Base-by-base conservation (phyloP, 305 asterid species). In the Striga hermonthica region DNA sequence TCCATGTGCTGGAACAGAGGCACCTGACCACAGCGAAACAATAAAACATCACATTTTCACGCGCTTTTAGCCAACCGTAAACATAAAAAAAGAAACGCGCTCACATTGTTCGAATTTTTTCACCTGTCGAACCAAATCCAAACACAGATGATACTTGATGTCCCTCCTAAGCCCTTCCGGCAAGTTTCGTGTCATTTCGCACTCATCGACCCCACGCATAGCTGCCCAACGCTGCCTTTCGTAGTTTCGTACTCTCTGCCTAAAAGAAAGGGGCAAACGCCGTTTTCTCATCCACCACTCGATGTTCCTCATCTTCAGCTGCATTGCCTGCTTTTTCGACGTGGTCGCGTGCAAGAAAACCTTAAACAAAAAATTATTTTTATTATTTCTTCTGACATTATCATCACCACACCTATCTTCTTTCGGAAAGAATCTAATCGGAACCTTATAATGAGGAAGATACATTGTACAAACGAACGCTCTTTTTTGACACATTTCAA, bases 241-340 rank as follows among this genome's bases (percentile, higher is more conserved):
- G 11, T 90, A 88, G 60, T 83, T 90, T 41, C 99, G 76, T 4
- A 90, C 97, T 62, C 99, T 79, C 59, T 93, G 97, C 79, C 83
- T 62, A 69, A 75, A 88, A 3, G 66, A 66, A 28, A 65, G 66
- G 1, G 99, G 99, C 81, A 93, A 65, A 4, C 78, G 83, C 59
- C 97, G 72, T 74, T 83, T 94, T 65, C 89, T 85, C 99, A 94
- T 94, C 99, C 99, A 94, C 99, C 99, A 86, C 67, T 90, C 97
- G 62, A 94, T 79, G 54, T 88, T 94, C 79, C 96, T 83, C 99
- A 90, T 90, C 76, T 86, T 89, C 80, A 91, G 44, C 60, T 91
- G 95, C 98, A 91, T 91, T 4, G 93, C 95, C 64, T 91, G 98
- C 76, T 91, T 91, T 86, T 91, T 91, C n/a, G 98, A 91, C 3